Evolutionary conservation across 1,139 yeast species (phyloP).

Genomic region (Hyphopichia khmerensis): DNA sequence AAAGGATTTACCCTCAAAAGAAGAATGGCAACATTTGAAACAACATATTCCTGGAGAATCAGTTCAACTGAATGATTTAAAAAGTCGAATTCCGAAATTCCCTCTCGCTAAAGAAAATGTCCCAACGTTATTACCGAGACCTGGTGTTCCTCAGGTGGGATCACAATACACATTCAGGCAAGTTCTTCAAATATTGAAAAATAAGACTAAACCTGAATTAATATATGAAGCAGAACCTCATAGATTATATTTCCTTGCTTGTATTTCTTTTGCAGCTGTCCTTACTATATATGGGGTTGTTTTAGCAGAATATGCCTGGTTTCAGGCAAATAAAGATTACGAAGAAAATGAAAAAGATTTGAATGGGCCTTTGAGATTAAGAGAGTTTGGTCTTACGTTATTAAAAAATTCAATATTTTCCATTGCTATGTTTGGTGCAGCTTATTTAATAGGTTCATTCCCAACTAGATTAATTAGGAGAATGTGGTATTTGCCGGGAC

Average conservation of each 20-base stretch:
- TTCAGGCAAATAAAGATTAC: slow-evolving; percentile 57
- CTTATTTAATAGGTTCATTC: slow-evolving; percentile 45
- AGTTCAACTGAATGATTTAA: slow-evolving; percentile 45
- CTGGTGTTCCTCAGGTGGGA: slow-evolving; percentile 72
- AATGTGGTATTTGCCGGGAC: slow-evolving; percentile 71
- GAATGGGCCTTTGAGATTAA: slow-evolving; percentile 30
- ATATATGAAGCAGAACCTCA: slow-evolving; percentile 86
- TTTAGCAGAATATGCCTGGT: slow-evolving; percentile 56
- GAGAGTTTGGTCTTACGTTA: slow-evolving; percentile 38
- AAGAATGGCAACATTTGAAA: slow-evolving; percentile 47
- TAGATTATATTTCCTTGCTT: slow-evolving; percentile 66
- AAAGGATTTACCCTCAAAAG: slow-evolving; percentile 30
- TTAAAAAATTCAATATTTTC: slow-evolving; percentile 35
- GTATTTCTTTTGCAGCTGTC: slow-evolving; percentile 67
- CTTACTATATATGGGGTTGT: slow-evolving; percentile 68
- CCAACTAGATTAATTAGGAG: slow-evolving; percentile 74
- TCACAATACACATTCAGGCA: slow-evolving; percentile 56
- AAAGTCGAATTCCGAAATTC: slow-evolving; percentile 58
- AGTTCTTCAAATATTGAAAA: slow-evolving; percentile 59
- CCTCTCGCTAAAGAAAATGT: slow-evolving; percentile 66
- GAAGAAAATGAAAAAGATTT: slow-evolving; percentile 54
- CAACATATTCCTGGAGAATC: slow-evolving; percentile 64
- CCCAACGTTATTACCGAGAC: slow-evolving; percentile 70
- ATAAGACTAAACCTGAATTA: slow-evolving; percentile 64
- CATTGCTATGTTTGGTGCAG: slow-evolving; percentile 34